Evolutionary conservation across 768 basidiomycete genomes (phyloP), one percentile per base, ranked within the genome.

Genomic region (Phaeotremella skinneri): DNA sequence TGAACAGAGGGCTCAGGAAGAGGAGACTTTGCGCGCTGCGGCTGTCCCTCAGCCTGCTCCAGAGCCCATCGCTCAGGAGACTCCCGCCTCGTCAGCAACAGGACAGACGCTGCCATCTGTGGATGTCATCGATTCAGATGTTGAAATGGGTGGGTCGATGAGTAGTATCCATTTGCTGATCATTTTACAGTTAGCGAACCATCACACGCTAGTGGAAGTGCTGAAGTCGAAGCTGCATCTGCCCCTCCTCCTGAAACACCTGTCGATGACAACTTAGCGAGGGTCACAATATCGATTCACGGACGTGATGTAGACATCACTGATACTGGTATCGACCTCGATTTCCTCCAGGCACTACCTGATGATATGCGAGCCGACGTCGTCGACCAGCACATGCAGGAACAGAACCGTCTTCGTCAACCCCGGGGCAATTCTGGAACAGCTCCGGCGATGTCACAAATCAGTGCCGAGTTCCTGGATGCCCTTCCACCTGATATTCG

Each of bases 361-460:
- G 96, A 99, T 72, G 94, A 98, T 65, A 98, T 99, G 88, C 85
- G 96, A 51, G 94, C 96, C 73, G 96, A 99, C 73, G 91, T 99
- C 32, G 82, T 99, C 53, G 92, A 93, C 69, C 96, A 99, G 72
- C 94, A 99, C 72, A 86, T 97, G 66, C 87, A 92, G 7, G 96
- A 98, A 67, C 90, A 69, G 25, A 55, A 61, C 26, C 64, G 67
- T 17, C 54, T 87, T 60, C 86, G 87, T 39, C 85, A 89, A 11
- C 85, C 90, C 3, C 81, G 85, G 6, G 27, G 52, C 16, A 13
- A 58, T 4, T 54, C 49, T 17, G 48, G 56, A 25, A 45, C 55
- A 3, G 70, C 80, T 86, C 56, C 82, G 84, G 47, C 67, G 31
- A 50, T 88, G 84, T 91, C 91, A 0, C 87, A 89, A 69, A 93